Base-by-base conservation (phyloP, 2,329 filamentous ascomycete genomes). In the Colletotrichum sp. region DNA sequence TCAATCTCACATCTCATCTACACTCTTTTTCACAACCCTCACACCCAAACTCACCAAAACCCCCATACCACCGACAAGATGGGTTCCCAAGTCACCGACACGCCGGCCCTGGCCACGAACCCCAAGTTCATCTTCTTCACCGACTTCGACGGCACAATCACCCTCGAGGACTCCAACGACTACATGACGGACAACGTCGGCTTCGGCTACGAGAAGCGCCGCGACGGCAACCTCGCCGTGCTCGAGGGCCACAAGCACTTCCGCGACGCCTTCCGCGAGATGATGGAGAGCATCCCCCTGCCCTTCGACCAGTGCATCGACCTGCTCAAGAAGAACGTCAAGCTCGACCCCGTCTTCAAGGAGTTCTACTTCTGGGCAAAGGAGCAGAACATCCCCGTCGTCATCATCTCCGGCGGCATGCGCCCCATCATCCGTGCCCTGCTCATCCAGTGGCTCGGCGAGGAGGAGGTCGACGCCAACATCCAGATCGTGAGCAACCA, bases 61-160 rank as follows among this genome's bases (percentile, higher is more conserved):
- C 60, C 13, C n/a, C 57, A 8, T 13, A 70, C 3, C 21, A 60
- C 65, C 55, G 58, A 48, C 81, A 85, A 74, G 68, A 89, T 89
- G 87, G 86, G 86, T 70, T 87, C 87, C 71, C 77, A 82, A 30
- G 77, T 81, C 58, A 83, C 80, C 73, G 83, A 87, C 64, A 90
- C 91, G 30, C 91, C 91, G 72, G 92, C 92, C 60, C 86, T 93
- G 84, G 88, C 88, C 81, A 92, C 89, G 74, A 92, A 94, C 83
- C 96, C 96, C 67, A 94, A 95, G 86, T 94, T 95, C 88, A 96
- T 99, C 88, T 98, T 99, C 91, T 99, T 99, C 89, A 98, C 96
- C 80, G 97, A 99, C 87, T 99, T 99, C 83, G 97, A 99, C 86
- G 97, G 97, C 82, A 99, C 96, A 70, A 96, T 98, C 83, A 98